Percentiles rank a stretch among this genome's conserved stretches.
Evolutionary conservation across 2,329 filamentous ascomycete genomes (phyloP).

Genomic region (Pseudofabraea citricarpa): DNA sequence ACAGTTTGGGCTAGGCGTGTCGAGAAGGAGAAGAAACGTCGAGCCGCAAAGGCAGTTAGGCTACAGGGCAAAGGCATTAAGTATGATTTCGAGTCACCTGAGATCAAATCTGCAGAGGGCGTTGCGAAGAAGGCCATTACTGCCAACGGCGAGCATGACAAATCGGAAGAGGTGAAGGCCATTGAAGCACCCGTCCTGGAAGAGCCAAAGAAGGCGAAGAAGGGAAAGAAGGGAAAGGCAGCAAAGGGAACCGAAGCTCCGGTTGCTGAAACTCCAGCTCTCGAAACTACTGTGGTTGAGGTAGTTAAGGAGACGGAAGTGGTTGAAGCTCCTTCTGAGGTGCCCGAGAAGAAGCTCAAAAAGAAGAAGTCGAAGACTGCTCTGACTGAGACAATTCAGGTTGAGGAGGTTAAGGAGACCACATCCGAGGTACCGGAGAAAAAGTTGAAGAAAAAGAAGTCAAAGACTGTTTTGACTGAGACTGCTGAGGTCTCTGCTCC

Average conservation of each 20-base stretch:
- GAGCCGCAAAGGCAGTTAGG: slow-evolving; percentile 65
- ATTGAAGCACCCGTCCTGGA: slow-evolving; percentile 20
- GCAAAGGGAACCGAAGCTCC: slow-evolving; percentile 17
- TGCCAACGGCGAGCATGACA: slow-evolving; percentile 19
- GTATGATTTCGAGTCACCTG: slow-evolving; percentile 76
- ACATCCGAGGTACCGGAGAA: slow-evolving; percentile 34
- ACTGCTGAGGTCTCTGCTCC: not conserved
- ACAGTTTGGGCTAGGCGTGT: slow-evolving; percentile 76
- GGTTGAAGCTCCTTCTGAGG: not conserved
- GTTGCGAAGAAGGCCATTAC: slow-evolving; percentile 36
- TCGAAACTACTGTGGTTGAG: slow-evolving; percentile 15
- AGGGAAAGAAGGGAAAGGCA: slow-evolving; percentile 26
- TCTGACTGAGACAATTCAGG: slow-evolving; percentile 6
- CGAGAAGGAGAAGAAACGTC: slow-evolving; percentile 64
- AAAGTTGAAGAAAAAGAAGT: slow-evolving; percentile 29
- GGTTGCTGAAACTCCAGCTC: slow-evolving; percentile 3
- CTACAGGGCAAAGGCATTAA: slow-evolving; percentile 73
- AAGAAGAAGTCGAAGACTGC: slow-evolving; percentile 13
- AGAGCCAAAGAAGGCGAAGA: slow-evolving; percentile 5
- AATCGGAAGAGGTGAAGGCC: slow-evolving; percentile 22
- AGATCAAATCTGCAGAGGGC: slow-evolving; percentile 59
- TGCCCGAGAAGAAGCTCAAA: slow-evolving; percentile 16
- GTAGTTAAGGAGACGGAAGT: slow-evolving; percentile 21
- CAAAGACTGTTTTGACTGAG: slow-evolving; percentile 1
- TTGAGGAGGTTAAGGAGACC: slow-evolving; percentile 40